phyloP scores from a whole-genome alignment of 331 rosid genomes.

The Acacia pycnantha region DNA sequence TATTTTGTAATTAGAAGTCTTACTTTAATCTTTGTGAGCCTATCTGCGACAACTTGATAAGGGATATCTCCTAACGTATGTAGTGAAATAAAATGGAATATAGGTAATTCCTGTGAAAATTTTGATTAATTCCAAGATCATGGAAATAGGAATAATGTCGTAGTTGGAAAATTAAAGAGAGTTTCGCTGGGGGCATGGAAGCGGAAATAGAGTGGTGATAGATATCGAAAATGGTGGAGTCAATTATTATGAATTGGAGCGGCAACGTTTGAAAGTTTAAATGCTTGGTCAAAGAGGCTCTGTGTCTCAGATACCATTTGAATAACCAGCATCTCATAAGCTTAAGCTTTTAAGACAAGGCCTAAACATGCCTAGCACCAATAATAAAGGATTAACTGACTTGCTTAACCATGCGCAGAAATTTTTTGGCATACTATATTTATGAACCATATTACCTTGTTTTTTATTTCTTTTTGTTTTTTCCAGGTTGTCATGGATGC shows the following conservation, averaged over 20 bases:
- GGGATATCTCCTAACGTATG: background rate
- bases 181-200: background rate
- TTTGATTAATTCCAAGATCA: background rate
- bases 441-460: slow-evolving; percentile 1
- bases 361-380: background rate
- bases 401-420: background rate
- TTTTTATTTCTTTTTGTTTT: slow-evolving; percentile 28
- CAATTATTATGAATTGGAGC: background rate
- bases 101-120: background rate
- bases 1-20: background rate
- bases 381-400: background rate
- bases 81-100: background rate
- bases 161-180: background rate
- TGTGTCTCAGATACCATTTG: background rate
- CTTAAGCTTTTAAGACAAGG: background rate
- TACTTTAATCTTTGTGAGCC: background rate
- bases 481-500: slow-evolving; percentile 96
- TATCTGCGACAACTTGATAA: background rate
- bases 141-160: background rate
- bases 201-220: background rate
- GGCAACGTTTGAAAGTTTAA: background rate
- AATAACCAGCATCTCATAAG: background rate
- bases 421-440: slow-evolving; percentile 20
- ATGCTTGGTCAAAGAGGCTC: background rate
- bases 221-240: background rate